phyloP scores from a whole-genome alignment of 176 grass and related monocot species.

The Oropetium thomaeum region DNA sequence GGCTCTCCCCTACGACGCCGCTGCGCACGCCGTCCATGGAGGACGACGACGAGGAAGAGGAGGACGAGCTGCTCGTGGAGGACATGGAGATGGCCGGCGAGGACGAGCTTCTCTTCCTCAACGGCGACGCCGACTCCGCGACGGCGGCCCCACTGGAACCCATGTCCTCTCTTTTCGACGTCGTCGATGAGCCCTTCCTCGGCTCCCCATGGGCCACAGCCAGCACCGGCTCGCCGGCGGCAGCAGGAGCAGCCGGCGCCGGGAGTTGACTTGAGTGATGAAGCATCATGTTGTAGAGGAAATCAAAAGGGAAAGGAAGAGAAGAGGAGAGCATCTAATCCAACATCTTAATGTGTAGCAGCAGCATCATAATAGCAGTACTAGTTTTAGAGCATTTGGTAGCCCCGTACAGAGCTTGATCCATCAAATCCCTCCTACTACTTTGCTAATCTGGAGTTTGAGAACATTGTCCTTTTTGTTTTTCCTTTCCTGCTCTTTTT shows the following conservation, averaged over 20 bases:
- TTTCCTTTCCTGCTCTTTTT: slow-evolving; percentile 19
- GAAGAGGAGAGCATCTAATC: slow-evolving; percentile 36
- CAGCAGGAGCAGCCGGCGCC: background rate
- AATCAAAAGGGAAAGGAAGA: background rate
- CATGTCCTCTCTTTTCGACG: slow-evolving; percentile 33
- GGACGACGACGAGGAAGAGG: slow-evolving; percentile 47
- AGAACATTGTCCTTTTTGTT: background rate
- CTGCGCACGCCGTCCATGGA: slow-evolving; percentile 46
- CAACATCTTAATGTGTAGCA: slow-evolving; percentile 20
- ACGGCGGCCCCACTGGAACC: background rate
- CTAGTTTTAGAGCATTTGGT: slow-evolving; percentile 33
- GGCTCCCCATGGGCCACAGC: background rate
- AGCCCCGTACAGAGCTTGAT: slow-evolving; percentile 43
- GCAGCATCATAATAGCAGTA: slow-evolving; percentile 1
- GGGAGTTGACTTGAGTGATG: slow-evolving; percentile 32
- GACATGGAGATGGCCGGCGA: slow-evolving; percentile 80
- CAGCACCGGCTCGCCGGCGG: background rate
- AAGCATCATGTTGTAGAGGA: slow-evolving; percentile 14
- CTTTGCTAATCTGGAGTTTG: slow-evolving; percentile 2
- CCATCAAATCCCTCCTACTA: slow-evolving; percentile 5
- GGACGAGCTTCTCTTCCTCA: slow-evolving; percentile 77
- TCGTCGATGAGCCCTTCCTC: slow-evolving; percentile 30
- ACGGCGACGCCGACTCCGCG: slow-evolving; percentile 16
- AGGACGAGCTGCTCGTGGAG: slow-evolving; percentile 62
- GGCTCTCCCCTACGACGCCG: slow-evolving; percentile 53